Evolutionary conservation across 169 alveolate species (phyloP).

Genomic region (Eimeria falciformis): DNA sequence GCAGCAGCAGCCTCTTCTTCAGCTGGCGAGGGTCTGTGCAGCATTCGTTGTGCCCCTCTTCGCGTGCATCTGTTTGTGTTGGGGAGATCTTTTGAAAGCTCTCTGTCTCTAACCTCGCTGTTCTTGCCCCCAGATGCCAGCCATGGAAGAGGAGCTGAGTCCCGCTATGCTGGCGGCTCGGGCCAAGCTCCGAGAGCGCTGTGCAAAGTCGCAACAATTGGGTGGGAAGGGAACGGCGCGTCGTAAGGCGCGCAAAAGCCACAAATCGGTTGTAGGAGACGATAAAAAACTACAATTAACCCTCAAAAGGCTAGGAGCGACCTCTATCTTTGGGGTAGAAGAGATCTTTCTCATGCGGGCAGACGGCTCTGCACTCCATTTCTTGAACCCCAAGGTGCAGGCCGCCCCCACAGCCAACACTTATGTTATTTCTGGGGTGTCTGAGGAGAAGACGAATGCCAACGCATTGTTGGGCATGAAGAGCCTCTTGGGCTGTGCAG

Average conservation of each 20-base stretch:
- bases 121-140: background rate
- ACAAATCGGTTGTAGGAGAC: constrained; percentile 91
- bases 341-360: constrained; percentile 97
- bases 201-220: constrained; percentile 93
- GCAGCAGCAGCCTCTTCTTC: background rate
- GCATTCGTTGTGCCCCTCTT: background rate
- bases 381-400: constrained; percentile 94
- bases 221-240: constrained; percentile 98
- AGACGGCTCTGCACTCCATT: constrained; percentile 95
- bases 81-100: no score
- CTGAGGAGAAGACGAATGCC: constrained; percentile 90
- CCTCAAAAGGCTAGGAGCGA: constrained; percentile 94
- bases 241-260: constrained; percentile 94
- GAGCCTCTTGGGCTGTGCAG: constrained; percentile 11
- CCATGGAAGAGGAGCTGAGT: constrained; percentile 84
- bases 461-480: background rate
- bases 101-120: no score
- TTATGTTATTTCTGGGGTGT: constrained; percentile 94
- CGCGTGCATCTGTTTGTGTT: background rate
- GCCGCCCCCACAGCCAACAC: constrained; percentile 96
- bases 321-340: constrained; percentile 95
- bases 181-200: constrained; percentile 93
- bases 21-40: background rate
- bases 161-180: constrained; percentile 95
- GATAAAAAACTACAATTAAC: constrained; percentile 94